Evolutionary conservation across 352 stramenopile genomes (phyloP).

Genomic region (Phytophthora syringae): DNA sequence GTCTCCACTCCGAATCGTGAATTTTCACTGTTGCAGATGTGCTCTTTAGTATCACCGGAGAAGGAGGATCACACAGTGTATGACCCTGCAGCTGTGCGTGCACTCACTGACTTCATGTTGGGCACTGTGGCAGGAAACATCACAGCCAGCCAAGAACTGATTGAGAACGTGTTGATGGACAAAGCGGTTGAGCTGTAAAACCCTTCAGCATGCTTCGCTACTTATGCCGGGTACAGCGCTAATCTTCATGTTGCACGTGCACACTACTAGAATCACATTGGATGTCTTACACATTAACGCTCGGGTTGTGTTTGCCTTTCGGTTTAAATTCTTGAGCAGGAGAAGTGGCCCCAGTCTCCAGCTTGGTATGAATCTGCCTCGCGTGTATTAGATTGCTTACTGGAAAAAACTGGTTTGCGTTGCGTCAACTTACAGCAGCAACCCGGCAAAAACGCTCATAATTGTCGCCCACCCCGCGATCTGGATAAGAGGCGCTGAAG

Average conservation of each 20-base stretch:
- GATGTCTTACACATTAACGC: neutral
- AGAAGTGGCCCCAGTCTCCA: too few species aligned
- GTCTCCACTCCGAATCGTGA: conserved; percentile 40
- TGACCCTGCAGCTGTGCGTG: conserved; percentile 47
- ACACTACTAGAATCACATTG: conserved; percentile 2
- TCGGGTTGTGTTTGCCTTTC: neutral
- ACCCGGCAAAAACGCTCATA: conserved; percentile 11
- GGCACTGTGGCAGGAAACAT: conserved; percentile 55
- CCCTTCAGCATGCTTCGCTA: neutral
- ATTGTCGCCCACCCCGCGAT: conserved; percentile 16
- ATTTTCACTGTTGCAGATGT: conserved; percentile 51
- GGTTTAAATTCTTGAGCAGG: neutral
- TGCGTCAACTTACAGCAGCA: conserved; percentile 13
- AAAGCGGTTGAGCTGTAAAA: conserved; percentile 25
- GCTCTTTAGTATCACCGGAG: conserved; percentile 48
- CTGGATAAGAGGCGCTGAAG: conserved; percentile 2
- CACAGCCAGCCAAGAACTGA: conserved; percentile 58
- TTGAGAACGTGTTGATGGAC: conserved; percentile 61
- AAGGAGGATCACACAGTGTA: conserved; percentile 48
- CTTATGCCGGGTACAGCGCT: neutral
- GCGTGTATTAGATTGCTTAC: too few species aligned
- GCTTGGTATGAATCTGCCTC: neutral
- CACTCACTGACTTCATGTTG: conserved; percentile 65
- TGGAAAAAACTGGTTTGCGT: too few species aligned
- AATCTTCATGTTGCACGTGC: conserved; percentile 7